These are phyloP conservation scores for Penicillium taxi DNA, from an alignment of 495 filamentous ascomycete species.

Conservation along the genomic window DNA sequence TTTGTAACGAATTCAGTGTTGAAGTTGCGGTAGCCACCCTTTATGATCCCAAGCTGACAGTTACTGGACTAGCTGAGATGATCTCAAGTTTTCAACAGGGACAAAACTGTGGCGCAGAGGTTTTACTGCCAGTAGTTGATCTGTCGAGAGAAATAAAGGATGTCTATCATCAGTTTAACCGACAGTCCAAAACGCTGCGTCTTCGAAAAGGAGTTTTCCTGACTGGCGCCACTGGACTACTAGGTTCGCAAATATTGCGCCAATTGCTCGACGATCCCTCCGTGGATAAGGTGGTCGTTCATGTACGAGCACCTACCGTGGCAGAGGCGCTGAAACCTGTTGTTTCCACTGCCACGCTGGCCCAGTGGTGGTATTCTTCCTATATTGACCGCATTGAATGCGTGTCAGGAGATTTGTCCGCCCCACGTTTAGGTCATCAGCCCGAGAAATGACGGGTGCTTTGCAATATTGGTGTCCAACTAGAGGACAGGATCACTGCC, in stretches of 20 bases:
- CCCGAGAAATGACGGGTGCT: slow-evolving; percentile 21
- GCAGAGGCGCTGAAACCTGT: slow-evolving; percentile 44
- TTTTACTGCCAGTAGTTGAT: not conserved
- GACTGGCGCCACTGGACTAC: slow-evolving; percentile 70
- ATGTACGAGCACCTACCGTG: slow-evolving; percentile 54
- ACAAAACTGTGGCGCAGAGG: too few species aligned
- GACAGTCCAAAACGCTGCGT: not conserved
- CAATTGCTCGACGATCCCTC: slow-evolving; percentile 47
- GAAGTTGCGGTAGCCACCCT: not conserved
- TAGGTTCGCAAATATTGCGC: slow-evolving; percentile 61
- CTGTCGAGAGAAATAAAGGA: not conserved
- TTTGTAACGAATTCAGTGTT: not conserved
- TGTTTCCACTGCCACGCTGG: slow-evolving; percentile 27
- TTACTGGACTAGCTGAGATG: not conserved
- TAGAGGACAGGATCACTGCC: slow-evolving; percentile 49
- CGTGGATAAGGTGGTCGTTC: slow-evolving; percentile 51
- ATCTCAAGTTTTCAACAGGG: not conserved
- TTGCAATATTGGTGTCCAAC: slow-evolving; percentile 41
- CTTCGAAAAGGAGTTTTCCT: slow-evolving; percentile 46
- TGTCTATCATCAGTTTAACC: not conserved
- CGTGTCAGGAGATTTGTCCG: slow-evolving; percentile 31
- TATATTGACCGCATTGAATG: not conserved
- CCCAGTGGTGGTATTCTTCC: not conserved
- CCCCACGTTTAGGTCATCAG: slow-evolving; percentile 53
- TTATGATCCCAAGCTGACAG: not conserved